A percentile compares a stretch with the other conserved stretches of the same genome.
phyloP scores from a whole-genome alignment of 2,329 filamentous ascomycete genomes.

The Ceratocystis variospora region DNA sequence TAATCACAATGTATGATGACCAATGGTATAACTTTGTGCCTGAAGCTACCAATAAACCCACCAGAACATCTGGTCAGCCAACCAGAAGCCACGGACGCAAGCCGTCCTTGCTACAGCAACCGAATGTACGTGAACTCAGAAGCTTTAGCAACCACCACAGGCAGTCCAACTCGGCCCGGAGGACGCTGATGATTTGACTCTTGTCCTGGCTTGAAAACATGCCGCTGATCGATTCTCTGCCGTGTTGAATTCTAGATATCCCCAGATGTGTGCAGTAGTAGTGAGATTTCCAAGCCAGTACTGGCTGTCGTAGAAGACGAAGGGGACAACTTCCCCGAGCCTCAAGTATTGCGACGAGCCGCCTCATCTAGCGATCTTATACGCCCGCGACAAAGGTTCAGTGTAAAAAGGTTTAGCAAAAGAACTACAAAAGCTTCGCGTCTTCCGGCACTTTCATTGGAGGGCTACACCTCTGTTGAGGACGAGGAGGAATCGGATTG shows the following conservation, averaged over 20 bases:
- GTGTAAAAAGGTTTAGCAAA: not conserved
- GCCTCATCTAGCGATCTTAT: conserved; percentile 38
- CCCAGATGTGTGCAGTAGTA: conserved; percentile 7
- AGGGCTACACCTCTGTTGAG: conserved; percentile 11
- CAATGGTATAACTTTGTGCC: conserved; percentile 70
- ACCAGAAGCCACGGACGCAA: conserved; percentile 42
- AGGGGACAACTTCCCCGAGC: conserved; percentile 48
- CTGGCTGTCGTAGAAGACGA: conserved; percentile 28
- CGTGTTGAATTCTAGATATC: conserved; percentile 8
- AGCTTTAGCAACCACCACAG: not conserved
- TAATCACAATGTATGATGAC: conserved; percentile 59
- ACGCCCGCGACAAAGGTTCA: not conserved
- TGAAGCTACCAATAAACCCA: conserved; percentile 39
- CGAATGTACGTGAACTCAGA: conserved; percentile 39
- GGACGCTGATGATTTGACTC: not conserved
- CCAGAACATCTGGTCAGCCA: conserved; percentile 21
- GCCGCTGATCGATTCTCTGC: not conserved
- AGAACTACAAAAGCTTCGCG: conserved; percentile 14
- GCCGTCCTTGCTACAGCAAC: conserved; percentile 54
- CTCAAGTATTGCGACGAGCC: conserved; percentile 50
- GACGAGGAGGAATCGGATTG: conserved; percentile 33
- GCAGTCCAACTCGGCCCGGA: not conserved
- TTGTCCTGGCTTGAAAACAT: not conserved
- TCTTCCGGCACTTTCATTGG: conserved; percentile 14
- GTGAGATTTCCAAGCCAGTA: conserved; percentile 10